Conservation (phyloP, 75 land plant species). For the Cunninghamia lanceolata region DNA sequence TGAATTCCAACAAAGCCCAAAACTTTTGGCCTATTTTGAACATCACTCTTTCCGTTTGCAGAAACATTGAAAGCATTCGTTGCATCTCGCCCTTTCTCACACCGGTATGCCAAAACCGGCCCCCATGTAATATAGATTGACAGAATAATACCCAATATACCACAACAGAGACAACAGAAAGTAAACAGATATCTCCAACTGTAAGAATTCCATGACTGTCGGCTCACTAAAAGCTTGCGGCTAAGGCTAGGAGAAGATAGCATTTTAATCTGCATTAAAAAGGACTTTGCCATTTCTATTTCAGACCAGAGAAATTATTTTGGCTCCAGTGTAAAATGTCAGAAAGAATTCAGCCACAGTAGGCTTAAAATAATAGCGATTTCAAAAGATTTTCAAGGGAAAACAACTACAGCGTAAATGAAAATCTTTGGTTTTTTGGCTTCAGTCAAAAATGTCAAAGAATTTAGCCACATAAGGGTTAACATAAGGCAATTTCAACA, state of each 20-base stretch:
- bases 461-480: not conserved
- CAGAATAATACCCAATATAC: not conserved
- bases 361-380: not conserved
- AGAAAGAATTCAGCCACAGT: not conserved
- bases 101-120: not conserved
- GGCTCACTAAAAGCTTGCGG: conserved; percentile 2
- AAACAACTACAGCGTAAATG: not conserved
- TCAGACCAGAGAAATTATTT: not conserved
- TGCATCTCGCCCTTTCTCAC: not conserved
- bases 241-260: conserved; percentile 2
- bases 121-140: conserved; percentile 2
- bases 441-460: not conserved
- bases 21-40: conserved; percentile 51
- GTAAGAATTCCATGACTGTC: not conserved
- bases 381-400: not conserved
- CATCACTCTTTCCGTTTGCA: not conserved
- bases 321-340: not conserved
- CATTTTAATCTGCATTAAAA: not conserved
- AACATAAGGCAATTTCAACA: not conserved
- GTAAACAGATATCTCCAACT: not conserved
- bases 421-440: not conserved
- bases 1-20: conserved; percentile 94
- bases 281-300: not conserved
- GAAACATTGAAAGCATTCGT: not conserved
- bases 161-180: conserved; percentile 1